Conservation (phyloP, 139 green algal genomes). For the Chlorella sp. region DNA sequence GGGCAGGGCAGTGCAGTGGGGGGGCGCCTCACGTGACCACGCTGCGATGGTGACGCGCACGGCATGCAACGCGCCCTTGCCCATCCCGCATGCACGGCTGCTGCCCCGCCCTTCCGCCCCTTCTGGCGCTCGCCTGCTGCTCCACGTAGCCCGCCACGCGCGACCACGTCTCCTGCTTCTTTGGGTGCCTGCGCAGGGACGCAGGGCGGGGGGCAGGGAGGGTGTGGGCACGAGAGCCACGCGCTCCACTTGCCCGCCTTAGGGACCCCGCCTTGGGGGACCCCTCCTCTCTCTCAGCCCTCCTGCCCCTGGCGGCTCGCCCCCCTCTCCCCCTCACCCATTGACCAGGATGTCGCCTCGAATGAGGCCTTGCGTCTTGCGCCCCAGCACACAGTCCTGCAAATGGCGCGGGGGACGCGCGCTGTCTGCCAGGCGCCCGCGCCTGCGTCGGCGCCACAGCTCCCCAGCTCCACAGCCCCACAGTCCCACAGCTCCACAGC, state of each 20-base stretch:
- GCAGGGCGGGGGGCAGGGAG: not conserved
- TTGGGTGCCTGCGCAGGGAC: slow-evolving; percentile 43
- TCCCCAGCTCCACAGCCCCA: no score
- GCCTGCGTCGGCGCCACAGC: no score
- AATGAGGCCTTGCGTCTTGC: slow-evolving; percentile 79
- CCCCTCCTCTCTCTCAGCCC: no score
- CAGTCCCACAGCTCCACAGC: no score
- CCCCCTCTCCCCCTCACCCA: not conserved
- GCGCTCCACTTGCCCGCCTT: no score
- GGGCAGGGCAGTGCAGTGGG: not conserved
- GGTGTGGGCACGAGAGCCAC: not conserved
- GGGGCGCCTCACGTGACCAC: not conserved
- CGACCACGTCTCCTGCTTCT: slow-evolving; percentile 68
- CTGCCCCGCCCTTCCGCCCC: no score
- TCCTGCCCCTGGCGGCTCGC: no score
- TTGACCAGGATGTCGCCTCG: slow-evolving; percentile 70
- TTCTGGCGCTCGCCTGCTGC: slow-evolving; percentile 4
- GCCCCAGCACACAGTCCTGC: slow-evolving; percentile 64
- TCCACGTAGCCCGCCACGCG: slow-evolving; percentile 67
- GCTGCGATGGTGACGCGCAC: not conserved
- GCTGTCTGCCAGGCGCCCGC: no score
- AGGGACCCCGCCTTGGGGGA: no score
- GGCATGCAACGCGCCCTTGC: no score
- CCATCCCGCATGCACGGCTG: no score
- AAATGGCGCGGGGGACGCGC: no score